Evolutionary conservation across 352 stramenopile genomes (phyloP).

Genomic region (Phytophthora nicotianae): DNA sequence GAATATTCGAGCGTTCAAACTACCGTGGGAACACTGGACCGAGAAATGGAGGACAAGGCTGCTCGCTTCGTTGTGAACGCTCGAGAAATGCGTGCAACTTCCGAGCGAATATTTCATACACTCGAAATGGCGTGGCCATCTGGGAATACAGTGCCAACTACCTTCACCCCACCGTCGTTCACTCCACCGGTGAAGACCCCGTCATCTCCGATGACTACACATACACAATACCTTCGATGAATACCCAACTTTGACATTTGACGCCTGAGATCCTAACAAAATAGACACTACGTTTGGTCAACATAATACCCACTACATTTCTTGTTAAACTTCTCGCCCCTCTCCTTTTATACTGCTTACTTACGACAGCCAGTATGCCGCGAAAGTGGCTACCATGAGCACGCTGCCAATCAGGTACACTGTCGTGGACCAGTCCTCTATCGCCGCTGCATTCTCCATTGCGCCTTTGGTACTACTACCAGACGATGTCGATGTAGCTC

Average conservation of each 20-base stretch:
- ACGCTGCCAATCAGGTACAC: constrained; percentile 47
- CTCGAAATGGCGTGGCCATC: constrained; percentile 48
- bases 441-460: constrained; percentile 23
- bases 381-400: constrained; percentile 44
- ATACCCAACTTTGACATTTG: not conserved
- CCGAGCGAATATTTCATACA: constrained; percentile 43
- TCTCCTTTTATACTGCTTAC: constrained; percentile 6
- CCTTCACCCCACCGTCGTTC: constrained; percentile 42
- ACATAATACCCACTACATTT: constrained; percentile 22
- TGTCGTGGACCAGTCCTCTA: constrained; percentile 48
- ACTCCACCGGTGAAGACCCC: constrained; percentile 17
- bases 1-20: constrained; percentile 12
- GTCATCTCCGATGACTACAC: constrained; percentile 9
- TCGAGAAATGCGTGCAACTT: constrained; percentile 39
- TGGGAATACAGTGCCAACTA: not conserved
- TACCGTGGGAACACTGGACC: constrained; percentile 44
- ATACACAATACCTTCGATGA: constrained; percentile 16
- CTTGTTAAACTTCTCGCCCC: not conserved
- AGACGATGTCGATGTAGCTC: constrained; percentile 11
- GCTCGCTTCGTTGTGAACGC: constrained; percentile 46
- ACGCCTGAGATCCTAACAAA: not conserved
- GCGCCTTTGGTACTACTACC: constrained; percentile 19
- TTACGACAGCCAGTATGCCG: constrained; percentile 62
- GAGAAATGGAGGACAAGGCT: constrained; percentile 54
- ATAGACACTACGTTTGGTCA: constrained; percentile 19